Base-by-base conservation (phyloP, 2,329 filamentous ascomycete genomes). In the Fusarium mundagurra region DNA sequence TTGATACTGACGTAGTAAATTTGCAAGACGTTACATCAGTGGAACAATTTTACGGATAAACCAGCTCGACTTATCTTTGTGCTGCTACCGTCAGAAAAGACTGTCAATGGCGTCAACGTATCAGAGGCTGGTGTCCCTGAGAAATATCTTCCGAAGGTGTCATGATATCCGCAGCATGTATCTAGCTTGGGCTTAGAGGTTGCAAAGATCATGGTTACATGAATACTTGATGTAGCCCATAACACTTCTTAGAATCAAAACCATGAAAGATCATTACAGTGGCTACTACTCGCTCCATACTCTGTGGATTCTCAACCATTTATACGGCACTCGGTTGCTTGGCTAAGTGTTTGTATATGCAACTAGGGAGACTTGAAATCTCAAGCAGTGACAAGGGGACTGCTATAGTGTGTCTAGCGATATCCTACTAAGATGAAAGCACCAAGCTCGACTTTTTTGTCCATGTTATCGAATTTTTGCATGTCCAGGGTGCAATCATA, bases 131-230 rank as follows among this genome's bases (percentile, higher is more conserved):
- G 58, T 3, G 58, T 61, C 1, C 58, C 58, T 11, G 58, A 61
- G n/a, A 43, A 41, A 18, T 61, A 61, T 53, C 58, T 61, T 5
- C 58, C 58, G 2, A 41, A 22, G 2, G 14, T 20, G 4, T 24
- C 22, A 51, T 51, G 22, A 43, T 13, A 43, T 9, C 8, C 14
- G 8, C 7, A 13, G 16, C 16, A n/a, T 33, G 22, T 16, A 50
- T 7, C 1, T 24, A 18, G 5, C 16, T 33, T 3, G 5, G 8
- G 16, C 0, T 17, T 6, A 1, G 0, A 8, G 8, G 7, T 6
- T 50, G 10, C 5, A 24, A 8, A n/a, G 29, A 33, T 4, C 1
- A 20, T 31, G 6, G 13, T 31, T 14, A 1, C 6, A 22, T 0
- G n/a, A 17, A 31, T 20, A 5, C 10, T 6, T 6, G 8, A 13